A percentile compares a stretch with the other conserved stretches of the same genome.
These are phyloP conservation scores for Cylindrotheca fusiformis DNA, from an alignment of 108 stramenopile genomes.

Conservation along the genomic window DNA sequence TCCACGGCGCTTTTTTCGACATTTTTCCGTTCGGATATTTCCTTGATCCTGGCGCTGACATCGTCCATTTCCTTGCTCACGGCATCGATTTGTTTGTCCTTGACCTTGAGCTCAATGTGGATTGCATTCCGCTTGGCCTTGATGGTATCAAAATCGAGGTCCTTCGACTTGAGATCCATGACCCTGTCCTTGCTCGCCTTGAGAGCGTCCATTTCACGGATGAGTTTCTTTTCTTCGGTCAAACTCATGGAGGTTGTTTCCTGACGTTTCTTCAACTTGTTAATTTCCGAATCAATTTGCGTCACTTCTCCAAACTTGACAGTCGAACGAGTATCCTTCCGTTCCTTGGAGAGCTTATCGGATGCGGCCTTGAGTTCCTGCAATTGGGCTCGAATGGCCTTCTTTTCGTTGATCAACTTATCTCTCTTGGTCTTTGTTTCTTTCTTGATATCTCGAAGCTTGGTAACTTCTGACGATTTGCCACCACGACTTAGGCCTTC, in stretches of 20 bases:
- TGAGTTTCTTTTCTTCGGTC: constrained; percentile 92
- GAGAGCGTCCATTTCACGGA: constrained; percentile 91
- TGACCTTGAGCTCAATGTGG: constrained; percentile 55
- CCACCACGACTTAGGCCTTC: constrained; percentile 43
- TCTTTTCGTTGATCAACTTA: constrained; percentile 76
- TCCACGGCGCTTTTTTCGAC: constrained; percentile 58
- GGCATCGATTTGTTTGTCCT: constrained; percentile 89
- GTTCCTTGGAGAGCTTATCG: constrained; percentile 65
- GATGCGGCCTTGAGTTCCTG: constrained; percentile 55
- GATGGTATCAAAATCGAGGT: constrained; percentile 60
- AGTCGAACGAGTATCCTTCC: constrained; percentile 50
- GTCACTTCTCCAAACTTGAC: constrained; percentile 77
- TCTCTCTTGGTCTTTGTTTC: constrained; percentile 66
- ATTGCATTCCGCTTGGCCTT: constrained; percentile 65
- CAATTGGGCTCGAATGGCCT: constrained; percentile 67
- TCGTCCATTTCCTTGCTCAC: constrained; percentile 74
- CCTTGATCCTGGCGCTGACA: constrained; percentile 48
- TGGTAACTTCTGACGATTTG: constrained; percentile 47
- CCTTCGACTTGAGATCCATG: constrained; percentile 67
- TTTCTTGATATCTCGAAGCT: constrained; percentile 47
- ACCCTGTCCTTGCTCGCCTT: constrained; percentile 70
- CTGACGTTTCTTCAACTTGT: constrained; percentile 73
- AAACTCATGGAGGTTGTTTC: constrained; percentile 94
- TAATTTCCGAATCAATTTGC: constrained; percentile 89
- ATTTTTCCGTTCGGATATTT: constrained; percentile 53